Conservation (phyloP, 805 yeast genomes). For the Zygosaccharomyces gambellarensis region DNA sequence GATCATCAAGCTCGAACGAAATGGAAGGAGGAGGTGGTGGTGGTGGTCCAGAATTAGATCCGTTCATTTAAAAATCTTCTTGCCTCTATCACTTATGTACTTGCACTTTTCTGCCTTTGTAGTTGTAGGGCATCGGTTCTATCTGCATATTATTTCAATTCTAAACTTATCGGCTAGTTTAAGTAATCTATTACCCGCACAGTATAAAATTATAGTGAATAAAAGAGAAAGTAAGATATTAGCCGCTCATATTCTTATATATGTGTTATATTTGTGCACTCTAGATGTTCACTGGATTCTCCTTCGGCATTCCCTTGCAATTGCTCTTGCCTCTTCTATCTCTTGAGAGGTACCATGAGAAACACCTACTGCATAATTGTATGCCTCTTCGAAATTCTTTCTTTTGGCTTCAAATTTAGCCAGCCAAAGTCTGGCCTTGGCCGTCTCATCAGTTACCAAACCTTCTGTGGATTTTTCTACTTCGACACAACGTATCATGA, state of each 20-base stretch:
- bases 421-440: conserved; percentile 81
- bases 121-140: background rate
- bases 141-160: background rate
- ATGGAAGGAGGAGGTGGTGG: conserved; percentile 22
- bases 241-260: background rate
- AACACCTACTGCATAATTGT: conserved; percentile 65
- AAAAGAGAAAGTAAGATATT: background rate
- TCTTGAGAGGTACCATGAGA: conserved; percentile 74
- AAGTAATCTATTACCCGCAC: background rate
- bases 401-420: conserved; percentile 60
- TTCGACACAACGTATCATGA: conserved; percentile 58
- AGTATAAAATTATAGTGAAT: background rate
- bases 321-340: conserved; percentile 81
- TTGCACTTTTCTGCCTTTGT: background rate
- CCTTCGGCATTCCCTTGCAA: conserved; percentile 71
- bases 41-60: conserved; percentile 1
- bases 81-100: background rate
- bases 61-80: background rate
- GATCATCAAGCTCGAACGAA: conserved; percentile 4
- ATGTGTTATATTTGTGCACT: background rate
- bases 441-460: conserved; percentile 58
- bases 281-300: conserved; percentile 23
- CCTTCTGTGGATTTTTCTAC: conserved; percentile 58
- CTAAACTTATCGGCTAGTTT: background rate
- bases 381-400: conserved; percentile 62